Conservation (phyloP, 2,329 filamentous ascomycete genomes). For the Aspergillaceae sp. region DNA sequence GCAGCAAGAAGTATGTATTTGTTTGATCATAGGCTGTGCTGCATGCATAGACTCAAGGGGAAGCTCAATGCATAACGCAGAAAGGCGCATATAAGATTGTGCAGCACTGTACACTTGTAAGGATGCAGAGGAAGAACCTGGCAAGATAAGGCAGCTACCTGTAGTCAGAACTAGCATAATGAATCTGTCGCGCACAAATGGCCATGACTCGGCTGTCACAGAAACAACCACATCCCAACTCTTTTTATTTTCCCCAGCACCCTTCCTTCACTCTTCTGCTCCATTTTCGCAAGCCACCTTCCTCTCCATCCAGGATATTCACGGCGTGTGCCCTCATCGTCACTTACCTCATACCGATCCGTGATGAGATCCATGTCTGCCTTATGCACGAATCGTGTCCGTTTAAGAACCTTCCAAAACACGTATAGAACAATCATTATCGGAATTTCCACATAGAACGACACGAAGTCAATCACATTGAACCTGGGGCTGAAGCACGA, state of each 20-base stretch:
- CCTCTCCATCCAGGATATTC: too few relatives aligned
- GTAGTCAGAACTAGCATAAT: too few relatives aligned
- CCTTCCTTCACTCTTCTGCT: constrained; percentile 4
- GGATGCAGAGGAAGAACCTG: too few relatives aligned
- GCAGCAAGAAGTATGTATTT: too few relatives aligned
- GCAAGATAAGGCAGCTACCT: too few relatives aligned
- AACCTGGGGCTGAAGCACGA: constrained; percentile 52
- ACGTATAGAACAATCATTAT: constrained; percentile 50
- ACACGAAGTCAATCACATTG: constrained; percentile 52
- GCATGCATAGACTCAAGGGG: too few relatives aligned
- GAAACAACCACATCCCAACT: constrained; percentile 33
- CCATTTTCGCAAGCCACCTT: neutral
- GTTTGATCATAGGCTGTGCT: too few relatives aligned
- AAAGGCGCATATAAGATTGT: too few relatives aligned
- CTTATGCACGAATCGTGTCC: constrained; percentile 38
- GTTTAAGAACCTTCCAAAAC: constrained; percentile 47
- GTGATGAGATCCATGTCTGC: constrained; percentile 46
- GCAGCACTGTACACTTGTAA: too few relatives aligned
- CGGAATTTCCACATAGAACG: constrained; percentile 55
- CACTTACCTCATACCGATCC: constrained; percentile 32
- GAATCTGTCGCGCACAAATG: too few relatives aligned
- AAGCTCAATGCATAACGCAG: too few relatives aligned
- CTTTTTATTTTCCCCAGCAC: constrained; percentile 18
- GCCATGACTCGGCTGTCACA: constrained; percentile 12
- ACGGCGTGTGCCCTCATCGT: constrained; percentile 9